Evolutionary conservation across 2,329 filamentous ascomycete species (phyloP), one percentile per base, ranked within the genome.

Genomic region (Emmonsiellopsis sp.): DNA sequence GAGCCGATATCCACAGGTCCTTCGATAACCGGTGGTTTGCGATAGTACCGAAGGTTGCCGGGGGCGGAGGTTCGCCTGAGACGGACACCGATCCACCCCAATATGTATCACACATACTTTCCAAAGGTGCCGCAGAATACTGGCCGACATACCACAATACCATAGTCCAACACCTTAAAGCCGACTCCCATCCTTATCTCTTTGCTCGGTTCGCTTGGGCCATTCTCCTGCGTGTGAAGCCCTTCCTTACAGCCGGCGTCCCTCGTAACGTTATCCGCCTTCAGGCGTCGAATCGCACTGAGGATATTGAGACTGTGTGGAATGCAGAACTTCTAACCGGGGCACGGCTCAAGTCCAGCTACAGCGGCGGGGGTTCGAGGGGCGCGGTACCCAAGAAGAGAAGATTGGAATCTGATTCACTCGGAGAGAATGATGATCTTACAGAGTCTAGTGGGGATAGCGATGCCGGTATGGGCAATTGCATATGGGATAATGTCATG

Each of bases 141-240:
- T 53, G 51, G 51, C 43, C 43, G 9, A 41, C 44, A 1, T 41
- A 49, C 6, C 35, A 49, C 30, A 53, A 53, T 16, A 41, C 38
- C 15, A 15, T 53, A n/a, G 32, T 53, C 34, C 51, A 49, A 41
- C n/a, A 37, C 34, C 16, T 53, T 34, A 20, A 20, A 8, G 3
- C 10, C 7, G 11, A 10, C 5, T 49, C 32, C 13, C 34, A 6
- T 49, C 32, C 34, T 30, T 53, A 53, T 53, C 42, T 49, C 44
- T 53, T 53, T 48, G 51, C 51, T 31, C 51, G 35, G 11, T 53
- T 53, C 15, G 51, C 51, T 40, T 49, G 51, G 44, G n/a, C 43
- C n/a, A 26, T 41, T 37, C 35, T 53, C 41, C n/a, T 15, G n/a
- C 31, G 3, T 48, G 46, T 48, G 46, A 48, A 48, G 46, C n/a